These are phyloP conservation scores for Acrocalymma vagum DNA, from an alignment of 2,329 filamentous ascomycete species.

Conservation along the genomic window DNA sequence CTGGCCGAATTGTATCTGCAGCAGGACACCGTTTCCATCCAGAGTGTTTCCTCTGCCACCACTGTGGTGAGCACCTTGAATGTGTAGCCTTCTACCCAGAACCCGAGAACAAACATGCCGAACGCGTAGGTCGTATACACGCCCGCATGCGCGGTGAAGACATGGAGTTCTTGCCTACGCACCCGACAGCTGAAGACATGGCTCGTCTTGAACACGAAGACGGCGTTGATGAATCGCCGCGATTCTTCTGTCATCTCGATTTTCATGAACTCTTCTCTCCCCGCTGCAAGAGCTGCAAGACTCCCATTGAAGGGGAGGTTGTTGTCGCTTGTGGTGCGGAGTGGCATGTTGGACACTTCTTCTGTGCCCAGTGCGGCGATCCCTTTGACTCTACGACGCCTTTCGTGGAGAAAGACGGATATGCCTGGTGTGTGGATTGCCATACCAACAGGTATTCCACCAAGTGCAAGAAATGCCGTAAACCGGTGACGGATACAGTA, in stretches of 20 bases:
- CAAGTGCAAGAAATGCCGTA: slow-evolving; percentile 86
- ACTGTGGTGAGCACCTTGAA: slow-evolving; percentile 87
- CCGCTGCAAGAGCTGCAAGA: slow-evolving; percentile 94
- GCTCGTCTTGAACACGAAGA: slow-evolving; percentile 65
- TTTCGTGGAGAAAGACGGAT: slow-evolving; percentile 97
- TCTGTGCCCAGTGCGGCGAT: slow-evolving; percentile 98
- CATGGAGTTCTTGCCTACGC: slow-evolving; percentile 52
- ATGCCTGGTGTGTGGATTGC: slow-evolving; percentile 94
- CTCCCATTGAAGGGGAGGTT: slow-evolving; percentile 94
- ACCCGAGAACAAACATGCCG: slow-evolving; percentile 74
- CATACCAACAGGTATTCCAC: slow-evolving; percentile 91
- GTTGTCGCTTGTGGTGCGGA: slow-evolving; percentile 92
- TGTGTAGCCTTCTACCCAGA: slow-evolving; percentile 97
- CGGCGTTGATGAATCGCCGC: slow-evolving; percentile 69
- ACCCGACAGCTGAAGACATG: slow-evolving; percentile 66
- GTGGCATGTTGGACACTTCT: slow-evolving; percentile 98
- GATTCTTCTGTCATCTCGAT: slow-evolving; percentile 98
- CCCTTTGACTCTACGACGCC: slow-evolving; percentile 71
- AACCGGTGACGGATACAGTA: slow-evolving; percentile 87
- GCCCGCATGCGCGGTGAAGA: slow-evolving; percentile 63
- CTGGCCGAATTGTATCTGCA: slow-evolving; percentile 88
- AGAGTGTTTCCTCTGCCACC: slow-evolving; percentile 88
- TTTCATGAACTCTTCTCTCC: slow-evolving; percentile 96
- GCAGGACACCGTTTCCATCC: slow-evolving; percentile 88
- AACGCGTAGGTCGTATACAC: slow-evolving; percentile 77